phyloP scores from a whole-genome alignment of 148 eudicot species.

The Mesembryanthemum crystallinum region DNA sequence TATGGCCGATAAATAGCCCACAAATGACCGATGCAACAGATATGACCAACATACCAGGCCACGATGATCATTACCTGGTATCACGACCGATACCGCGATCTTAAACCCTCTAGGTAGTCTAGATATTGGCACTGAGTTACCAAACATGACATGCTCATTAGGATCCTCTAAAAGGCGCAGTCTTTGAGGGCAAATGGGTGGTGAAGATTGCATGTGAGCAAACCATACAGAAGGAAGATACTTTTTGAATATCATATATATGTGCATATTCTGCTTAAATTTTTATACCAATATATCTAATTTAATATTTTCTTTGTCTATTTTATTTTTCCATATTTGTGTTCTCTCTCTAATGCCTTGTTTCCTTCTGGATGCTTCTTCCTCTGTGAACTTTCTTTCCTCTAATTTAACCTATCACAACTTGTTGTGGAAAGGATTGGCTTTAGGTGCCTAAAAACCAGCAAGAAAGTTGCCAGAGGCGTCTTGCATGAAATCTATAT shows the following conservation, averaged over 20 bases:
- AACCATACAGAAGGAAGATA: background rate
- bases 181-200: background rate
- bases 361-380: background rate
- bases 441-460: background rate
- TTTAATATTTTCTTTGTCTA: too few species aligned
- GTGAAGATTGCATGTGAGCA: background rate
- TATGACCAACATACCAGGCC: too few species aligned
- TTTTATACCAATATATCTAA: background rate
- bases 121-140: background rate
- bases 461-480: background rate
- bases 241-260: background rate
- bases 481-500: background rate
- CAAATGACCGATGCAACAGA: too few species aligned
- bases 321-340: too few species aligned
- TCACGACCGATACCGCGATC: too few species aligned
- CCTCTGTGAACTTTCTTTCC: background rate
- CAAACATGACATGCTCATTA: background rate
- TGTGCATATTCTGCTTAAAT: too few species aligned
- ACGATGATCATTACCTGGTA: too few species aligned
- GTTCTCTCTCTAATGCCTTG: background rate
- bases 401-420: background rate
- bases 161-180: background rate
- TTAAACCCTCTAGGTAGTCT: too few species aligned
- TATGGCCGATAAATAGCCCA: too few species aligned
- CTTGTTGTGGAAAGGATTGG: background rate